Percentiles rank a stretch among this genome's conserved stretches.
phyloP scores from a whole-genome alignment of 1,284 basidiomycete species.

The Tylopilus sp. region DNA sequence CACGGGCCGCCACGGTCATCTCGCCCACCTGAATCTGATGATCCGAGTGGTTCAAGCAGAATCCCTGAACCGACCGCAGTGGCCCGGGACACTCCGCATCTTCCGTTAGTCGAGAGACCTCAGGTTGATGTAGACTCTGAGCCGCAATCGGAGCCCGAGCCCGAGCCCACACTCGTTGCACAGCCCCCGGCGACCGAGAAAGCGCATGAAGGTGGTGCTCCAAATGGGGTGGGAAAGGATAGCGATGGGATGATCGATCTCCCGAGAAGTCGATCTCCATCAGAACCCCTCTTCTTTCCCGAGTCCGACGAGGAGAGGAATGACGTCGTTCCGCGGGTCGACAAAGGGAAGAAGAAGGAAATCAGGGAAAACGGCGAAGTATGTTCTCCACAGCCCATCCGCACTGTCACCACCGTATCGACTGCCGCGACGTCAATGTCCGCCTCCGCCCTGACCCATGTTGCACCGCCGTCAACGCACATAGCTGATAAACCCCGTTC shows the following conservation, averaged over 20 bases:
- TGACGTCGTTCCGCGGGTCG: not conserved
- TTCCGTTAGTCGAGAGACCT: slow-evolving; percentile 1
- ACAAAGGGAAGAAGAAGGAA: slow-evolving; percentile 5
- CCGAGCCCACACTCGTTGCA: slow-evolving; percentile 40
- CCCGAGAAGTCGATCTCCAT: slow-evolving; percentile 20
- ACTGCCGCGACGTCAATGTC: slow-evolving; percentile 3
- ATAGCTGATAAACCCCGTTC: slow-evolving; percentile 33
- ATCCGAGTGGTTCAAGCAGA: not conserved
- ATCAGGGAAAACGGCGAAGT: not conserved
- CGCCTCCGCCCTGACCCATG: not conserved
- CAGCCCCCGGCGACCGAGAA: slow-evolving; percentile 20
- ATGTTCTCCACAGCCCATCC: not conserved
- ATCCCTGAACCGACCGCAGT: slow-evolving; percentile 7
- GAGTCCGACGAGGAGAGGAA: slow-evolving; percentile 29
- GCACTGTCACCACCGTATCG: slow-evolving; percentile 1
- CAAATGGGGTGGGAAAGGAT: not conserved
- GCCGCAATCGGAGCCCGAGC: slow-evolving; percentile 21
- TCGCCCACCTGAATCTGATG: not conserved
- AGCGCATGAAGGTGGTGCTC: not conserved
- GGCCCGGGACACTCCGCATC: slow-evolving; percentile 18
- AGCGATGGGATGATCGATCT: slow-evolving; percentile 7
- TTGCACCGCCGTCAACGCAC: not conserved
- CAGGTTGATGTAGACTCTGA: not conserved
- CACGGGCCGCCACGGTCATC: not conserved
- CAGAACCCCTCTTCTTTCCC: slow-evolving; percentile 42